phyloP scores from a whole-genome alignment of 1,284 basidiomycete genomes.

The Peniophora sp. region DNA sequence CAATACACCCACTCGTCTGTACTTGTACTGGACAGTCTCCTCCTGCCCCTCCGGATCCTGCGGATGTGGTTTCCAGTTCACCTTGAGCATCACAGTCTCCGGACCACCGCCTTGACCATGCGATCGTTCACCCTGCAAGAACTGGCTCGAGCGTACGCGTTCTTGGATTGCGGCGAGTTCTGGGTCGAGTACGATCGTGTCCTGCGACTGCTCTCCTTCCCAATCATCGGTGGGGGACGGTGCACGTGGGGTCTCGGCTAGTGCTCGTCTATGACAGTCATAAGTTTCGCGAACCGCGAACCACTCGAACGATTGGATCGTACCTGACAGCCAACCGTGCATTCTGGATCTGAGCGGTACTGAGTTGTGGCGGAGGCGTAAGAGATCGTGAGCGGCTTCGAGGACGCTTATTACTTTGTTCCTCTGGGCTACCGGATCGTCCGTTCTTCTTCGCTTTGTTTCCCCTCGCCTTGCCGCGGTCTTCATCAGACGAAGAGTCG shows the following conservation, averaged over 20 bases:
- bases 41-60: slow-evolving; percentile 29
- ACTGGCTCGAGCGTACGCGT: slow-evolving; percentile 19
- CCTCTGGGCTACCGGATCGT: slow-evolving; percentile 5
- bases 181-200: slow-evolving; percentile 45
- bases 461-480: slow-evolving; percentile 21
- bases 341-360: slow-evolving; percentile 39
- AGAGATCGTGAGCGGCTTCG: slow-evolving; percentile 61
- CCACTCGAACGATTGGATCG: slow-evolving; percentile 11
- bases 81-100: slow-evolving; percentile 40
- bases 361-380: slow-evolving; percentile 62
- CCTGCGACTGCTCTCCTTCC: slow-evolving; percentile 36
- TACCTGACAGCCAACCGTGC: slow-evolving; percentile 54
- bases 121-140: slow-evolving; percentile 6
- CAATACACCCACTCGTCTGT: slow-evolving; percentile 43
- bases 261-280: slow-evolving; percentile 30
- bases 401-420: slow-evolving; percentile 27
- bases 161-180: slow-evolving; percentile 51
- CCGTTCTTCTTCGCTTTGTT: slow-evolving; percentile 22
- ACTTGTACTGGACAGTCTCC: slow-evolving; percentile 40
- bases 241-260: slow-evolving; percentile 31
- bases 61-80: slow-evolving; percentile 61
- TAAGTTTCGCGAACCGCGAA: not conserved
- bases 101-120: slow-evolving; percentile 24
- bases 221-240: slow-evolving; percentile 32
- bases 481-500: slow-evolving; percentile 40